Base-by-base conservation (phyloP, 2,329 filamentous ascomycete genomes). In the Penicillium sp. region DNA sequence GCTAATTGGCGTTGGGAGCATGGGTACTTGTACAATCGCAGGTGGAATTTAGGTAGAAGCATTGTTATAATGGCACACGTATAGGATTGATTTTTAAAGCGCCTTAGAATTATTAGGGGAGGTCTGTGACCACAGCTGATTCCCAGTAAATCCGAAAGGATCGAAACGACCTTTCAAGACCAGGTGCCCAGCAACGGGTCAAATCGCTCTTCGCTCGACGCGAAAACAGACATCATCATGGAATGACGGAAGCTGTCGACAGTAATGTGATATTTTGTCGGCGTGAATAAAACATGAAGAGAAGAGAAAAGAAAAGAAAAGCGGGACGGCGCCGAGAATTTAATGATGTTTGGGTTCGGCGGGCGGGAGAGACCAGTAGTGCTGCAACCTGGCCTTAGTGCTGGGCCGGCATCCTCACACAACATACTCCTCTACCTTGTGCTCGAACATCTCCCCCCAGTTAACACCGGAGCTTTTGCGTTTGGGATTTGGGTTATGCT, bases 111-210 rank as follows among this genome's bases (percentile, higher is more conserved):
- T 42, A 38, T 48, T 51, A 33, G 35, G 43, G 57, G 53, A 62
- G 57, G 64, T 60, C 61, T 78, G 85, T 89, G 82, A 87, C 87
- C 87, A 82, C 86, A 83, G 85, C 87, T 89, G 87, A 89, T 89
- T 89, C 87, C 87, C 83, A 84, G 81, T 78, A 82, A 83, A 79
- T 89, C 86, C 83, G 78, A 68, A 78, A 83, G 81, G 78, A 81
- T 84, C 84, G 78, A 77, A 85, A 87, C 79, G 84, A 85, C 82
- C 80, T 80, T 83, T 87, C 85, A 84, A 87, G 83, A 79, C 79
- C 84, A 83, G 87, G 87, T 85, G 87, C 87, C 87, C 87, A 89
- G 87, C 86, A 82, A 88, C 84, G 85, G 86, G 86, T 84, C 75
- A 70, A 69, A 80, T 81, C 80, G 66, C 70, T 89, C 85, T 89